phyloP scores from a whole-genome alignment of 305 asterid species.

The Solanum chacoense region DNA sequence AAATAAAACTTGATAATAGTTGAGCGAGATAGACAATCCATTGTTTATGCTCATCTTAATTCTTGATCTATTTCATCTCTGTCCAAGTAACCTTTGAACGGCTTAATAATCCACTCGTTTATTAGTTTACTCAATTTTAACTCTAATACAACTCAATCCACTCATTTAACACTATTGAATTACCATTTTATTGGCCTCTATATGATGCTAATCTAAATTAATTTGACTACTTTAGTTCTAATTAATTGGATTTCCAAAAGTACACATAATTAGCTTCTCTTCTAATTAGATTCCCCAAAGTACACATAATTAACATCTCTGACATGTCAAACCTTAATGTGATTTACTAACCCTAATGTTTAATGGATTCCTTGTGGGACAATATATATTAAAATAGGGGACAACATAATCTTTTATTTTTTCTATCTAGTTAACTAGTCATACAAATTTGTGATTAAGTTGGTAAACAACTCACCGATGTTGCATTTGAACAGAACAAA shows the following conservation, averaged over 20 bases:
- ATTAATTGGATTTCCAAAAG: background rate
- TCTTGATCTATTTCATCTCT: background rate
- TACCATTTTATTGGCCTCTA: background rate
- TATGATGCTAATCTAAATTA: background rate
- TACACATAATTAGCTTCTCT: background rate
- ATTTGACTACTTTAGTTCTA: background rate
- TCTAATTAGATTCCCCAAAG: background rate
- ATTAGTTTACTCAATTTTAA: background rate
- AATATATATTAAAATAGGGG: background rate
- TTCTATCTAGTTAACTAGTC: background rate
- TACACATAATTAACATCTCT: background rate
- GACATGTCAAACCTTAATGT: background rate
- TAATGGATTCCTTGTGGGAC: background rate
- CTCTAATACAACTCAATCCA: background rate
- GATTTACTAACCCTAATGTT: background rate
- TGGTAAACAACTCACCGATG: constrained; percentile 17
- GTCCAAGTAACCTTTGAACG: background rate
- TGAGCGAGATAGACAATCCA: background rate
- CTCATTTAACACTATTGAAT: background rate
- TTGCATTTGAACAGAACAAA: constrained; percentile 9
- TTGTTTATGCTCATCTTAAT: background rate
- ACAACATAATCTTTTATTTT: background rate
- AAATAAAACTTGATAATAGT: background rate
- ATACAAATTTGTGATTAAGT: background rate
- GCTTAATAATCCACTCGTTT: background rate